These are phyloP conservation scores for Phytopythium sindhum DNA, from an alignment of 352 stramenopile genomes.

Conservation along the genomic window DNA sequence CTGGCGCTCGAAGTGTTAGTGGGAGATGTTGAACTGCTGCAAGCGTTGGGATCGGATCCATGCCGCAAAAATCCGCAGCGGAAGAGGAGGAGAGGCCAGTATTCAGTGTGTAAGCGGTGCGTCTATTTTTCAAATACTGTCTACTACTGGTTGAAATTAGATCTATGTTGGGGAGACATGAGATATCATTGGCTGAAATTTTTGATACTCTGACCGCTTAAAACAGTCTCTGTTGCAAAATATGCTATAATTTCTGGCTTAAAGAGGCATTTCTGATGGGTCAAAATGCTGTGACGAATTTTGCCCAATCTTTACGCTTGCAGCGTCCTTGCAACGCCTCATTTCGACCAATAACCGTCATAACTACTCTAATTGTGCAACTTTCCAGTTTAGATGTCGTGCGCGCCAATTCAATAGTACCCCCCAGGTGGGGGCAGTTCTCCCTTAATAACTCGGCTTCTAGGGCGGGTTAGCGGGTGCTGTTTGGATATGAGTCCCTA, in stretches of 20 bases:
- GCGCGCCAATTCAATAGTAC: too few species aligned
- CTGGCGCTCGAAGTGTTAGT: not conserved
- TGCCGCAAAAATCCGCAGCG: conserved; percentile 11
- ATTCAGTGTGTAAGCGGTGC: not conserved
- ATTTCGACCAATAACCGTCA: not conserved
- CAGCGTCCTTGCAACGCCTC: not conserved
- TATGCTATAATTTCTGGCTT: not conserved
- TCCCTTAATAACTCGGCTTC: too few species aligned
- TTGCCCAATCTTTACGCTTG: conserved; percentile 2
- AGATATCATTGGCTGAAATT: not conserved
- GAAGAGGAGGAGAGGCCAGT: conserved; percentile 17
- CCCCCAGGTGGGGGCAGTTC: too few species aligned
- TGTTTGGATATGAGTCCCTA: too few species aligned
- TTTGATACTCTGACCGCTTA: not conserved
- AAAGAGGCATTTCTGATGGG: not conserved
- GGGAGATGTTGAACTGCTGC: conserved; percentile 1
- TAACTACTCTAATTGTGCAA: not conserved
- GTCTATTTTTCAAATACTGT: not conserved
- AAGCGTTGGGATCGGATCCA: not conserved
- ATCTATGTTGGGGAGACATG: not conserved
- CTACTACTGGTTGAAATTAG: not conserved
- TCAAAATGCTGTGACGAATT: not conserved
- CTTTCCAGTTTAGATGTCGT: too few species aligned
- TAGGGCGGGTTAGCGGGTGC: too few species aligned
- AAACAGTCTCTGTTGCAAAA: not conserved